A percentile compares a stretch with the other conserved stretches of the same genome.
Evolutionary conservation across 2,329 filamentous ascomycete genomes (phyloP).

Genomic region (Harringtonia lauricola): DNA sequence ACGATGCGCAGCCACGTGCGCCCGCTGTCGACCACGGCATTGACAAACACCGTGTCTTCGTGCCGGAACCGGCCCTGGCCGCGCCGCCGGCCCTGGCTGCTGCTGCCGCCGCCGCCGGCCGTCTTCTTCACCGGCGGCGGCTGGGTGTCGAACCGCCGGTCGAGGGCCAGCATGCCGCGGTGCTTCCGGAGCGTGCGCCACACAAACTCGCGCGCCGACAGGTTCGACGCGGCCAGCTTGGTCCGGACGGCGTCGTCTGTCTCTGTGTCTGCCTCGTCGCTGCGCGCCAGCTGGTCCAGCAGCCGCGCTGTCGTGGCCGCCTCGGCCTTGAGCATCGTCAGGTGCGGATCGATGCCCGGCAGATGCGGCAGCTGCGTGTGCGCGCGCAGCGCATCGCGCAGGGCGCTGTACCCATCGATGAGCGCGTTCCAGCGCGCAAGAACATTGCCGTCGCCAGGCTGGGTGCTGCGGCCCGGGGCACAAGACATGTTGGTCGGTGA

Average conservation of each 20-base stretch:
- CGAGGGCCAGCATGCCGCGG: slow-evolving; percentile 16
- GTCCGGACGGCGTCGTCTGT: neutral
- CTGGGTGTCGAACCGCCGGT: slow-evolving; percentile 16
- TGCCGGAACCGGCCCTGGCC: slow-evolving; percentile 2
- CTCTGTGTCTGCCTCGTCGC: neutral
- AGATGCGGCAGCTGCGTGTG: slow-evolving; percentile 7
- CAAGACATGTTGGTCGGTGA: too few species aligned
- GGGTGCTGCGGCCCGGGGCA: too few species aligned
- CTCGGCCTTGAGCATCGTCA: slow-evolving; percentile 7
- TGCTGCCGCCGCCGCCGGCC: neutral
- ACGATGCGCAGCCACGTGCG: slow-evolving; percentile 23
- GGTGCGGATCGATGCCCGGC: slow-evolving; percentile 10
- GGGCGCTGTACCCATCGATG: slow-evolving; percentile 9
- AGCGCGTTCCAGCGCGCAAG: slow-evolving; percentile 7
- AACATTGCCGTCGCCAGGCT: neutral
- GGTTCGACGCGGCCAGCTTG: slow-evolving; percentile 7
- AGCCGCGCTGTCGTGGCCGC: slow-evolving; percentile 1
- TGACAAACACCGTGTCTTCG: slow-evolving; percentile 15
- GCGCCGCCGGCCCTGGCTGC: neutral
- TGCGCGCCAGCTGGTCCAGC: neutral
- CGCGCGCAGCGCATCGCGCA: slow-evolving; percentile 6
- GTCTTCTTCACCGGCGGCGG: too few species aligned
- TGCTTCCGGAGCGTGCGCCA: slow-evolving; percentile 20
- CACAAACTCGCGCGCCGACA: slow-evolving; percentile 11
- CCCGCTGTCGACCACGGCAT: slow-evolving; percentile 22